Conservation (phyloP, 345 rosid species). For the Gossypium australe region DNA sequence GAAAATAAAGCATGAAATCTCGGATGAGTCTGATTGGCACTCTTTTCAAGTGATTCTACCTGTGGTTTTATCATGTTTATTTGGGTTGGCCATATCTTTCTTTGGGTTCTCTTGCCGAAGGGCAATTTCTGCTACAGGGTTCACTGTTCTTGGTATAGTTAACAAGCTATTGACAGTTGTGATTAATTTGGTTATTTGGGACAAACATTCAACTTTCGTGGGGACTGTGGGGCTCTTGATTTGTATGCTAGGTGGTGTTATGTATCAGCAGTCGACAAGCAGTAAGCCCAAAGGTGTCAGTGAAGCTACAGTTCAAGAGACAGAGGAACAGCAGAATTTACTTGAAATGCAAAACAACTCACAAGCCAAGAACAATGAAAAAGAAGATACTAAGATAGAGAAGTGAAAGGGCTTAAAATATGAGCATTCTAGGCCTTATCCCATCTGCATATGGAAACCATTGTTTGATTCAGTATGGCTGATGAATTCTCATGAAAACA, state of each 20-base stretch:
- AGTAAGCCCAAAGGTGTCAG: slow-evolving; percentile 53
- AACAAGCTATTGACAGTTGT: slow-evolving; percentile 88
- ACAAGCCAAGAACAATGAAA: slow-evolving; percentile 24
- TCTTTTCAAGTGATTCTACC: slow-evolving; percentile 71
- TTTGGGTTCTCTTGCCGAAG: slow-evolving; percentile 94
- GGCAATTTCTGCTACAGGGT: slow-evolving; percentile 95
- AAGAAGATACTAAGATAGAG: slow-evolving; percentile 25
- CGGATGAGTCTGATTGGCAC: slow-evolving; percentile 69
- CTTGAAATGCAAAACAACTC: slow-evolving; percentile 63
- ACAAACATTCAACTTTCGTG: slow-evolving; percentile 74
- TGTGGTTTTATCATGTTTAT: slow-evolving; percentile 75
- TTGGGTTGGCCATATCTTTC: slow-evolving; percentile 91
- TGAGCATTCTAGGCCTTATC: not conserved
- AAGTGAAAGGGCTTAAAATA: slow-evolving; percentile 16
- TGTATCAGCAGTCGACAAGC: slow-evolving; percentile 85
- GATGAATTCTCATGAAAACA: slow-evolving; percentile 3
- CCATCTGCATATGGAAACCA: not conserved
- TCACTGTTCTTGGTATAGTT: slow-evolving; percentile 96
- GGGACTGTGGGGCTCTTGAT: slow-evolving; percentile 87
- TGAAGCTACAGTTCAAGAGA: slow-evolving; percentile 33
- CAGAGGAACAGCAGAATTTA: slow-evolving; percentile 61
- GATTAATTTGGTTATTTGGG: slow-evolving; percentile 85
- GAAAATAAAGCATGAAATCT: slow-evolving; percentile 75
- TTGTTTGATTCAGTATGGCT: not conserved
- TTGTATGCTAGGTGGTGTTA: slow-evolving; percentile 83